Conservation (phyloP, 129 eudicot genomes). For the Solidago caesia region DNA sequence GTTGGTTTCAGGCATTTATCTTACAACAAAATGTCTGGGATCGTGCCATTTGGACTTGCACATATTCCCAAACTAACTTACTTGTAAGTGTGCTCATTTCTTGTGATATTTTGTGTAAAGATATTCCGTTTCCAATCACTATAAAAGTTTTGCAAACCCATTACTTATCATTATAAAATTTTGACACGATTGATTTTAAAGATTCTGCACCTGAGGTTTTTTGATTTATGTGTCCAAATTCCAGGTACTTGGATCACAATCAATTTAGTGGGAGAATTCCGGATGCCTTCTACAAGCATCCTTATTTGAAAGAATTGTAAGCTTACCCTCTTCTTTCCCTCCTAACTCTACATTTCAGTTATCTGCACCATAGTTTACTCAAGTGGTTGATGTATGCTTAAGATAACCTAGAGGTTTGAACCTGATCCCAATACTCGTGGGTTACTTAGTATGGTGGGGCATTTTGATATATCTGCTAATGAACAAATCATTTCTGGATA, state of each 20-base stretch:
- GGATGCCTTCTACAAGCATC: slow-evolving; percentile 94
- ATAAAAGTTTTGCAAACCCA: no score
- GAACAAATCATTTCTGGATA: not conserved
- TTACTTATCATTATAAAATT: no score
- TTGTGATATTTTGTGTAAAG: not conserved
- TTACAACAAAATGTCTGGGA: slow-evolving; percentile 90
- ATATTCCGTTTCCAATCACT: not conserved
- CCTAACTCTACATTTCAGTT: not conserved
- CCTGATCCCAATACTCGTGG: not conserved
- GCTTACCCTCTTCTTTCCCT: slow-evolving; percentile 16
- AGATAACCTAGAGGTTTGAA: slow-evolving; percentile 7
- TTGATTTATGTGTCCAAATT: no score
- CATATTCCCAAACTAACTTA: slow-evolving; percentile 86
- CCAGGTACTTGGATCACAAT: slow-evolving; percentile 97
- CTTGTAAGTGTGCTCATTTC: slow-evolving; percentile 58
- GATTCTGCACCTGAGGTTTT: not conserved
- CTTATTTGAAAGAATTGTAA: slow-evolving; percentile 85
- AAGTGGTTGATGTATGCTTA: not conserved
- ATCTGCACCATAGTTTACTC: not conserved
- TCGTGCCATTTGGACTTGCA: slow-evolving; percentile 75
- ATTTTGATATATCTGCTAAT: not conserved
- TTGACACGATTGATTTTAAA: no score
- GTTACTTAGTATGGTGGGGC: not conserved
- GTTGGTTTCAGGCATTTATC: slow-evolving; percentile 73
- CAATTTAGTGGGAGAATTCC: slow-evolving; percentile 93